phyloP scores from a whole-genome alignment of 768 basidiomycete genomes.

The Asterophora lycoperdoides region DNA sequence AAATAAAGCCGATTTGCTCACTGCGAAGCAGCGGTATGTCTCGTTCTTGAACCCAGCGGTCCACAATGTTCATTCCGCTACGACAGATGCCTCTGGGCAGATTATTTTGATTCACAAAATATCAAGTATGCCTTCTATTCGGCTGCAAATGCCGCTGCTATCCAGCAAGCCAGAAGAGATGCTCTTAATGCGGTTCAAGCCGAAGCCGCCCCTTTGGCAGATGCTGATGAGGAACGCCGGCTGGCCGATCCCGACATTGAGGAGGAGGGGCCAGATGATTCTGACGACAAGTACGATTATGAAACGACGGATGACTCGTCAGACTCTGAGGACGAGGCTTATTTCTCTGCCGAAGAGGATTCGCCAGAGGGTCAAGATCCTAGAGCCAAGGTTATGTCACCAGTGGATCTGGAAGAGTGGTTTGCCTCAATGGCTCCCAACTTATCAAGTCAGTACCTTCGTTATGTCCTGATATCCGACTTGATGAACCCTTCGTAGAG shows the following conservation, averaged over 20 bases:
- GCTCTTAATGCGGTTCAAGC: slow-evolving; percentile 30
- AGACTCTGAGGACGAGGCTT: slow-evolving; percentile 34
- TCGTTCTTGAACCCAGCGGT: background rate
- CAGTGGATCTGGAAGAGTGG: slow-evolving; percentile 82
- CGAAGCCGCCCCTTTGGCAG: slow-evolving; percentile 10
- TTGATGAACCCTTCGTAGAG: slow-evolving; percentile 33
- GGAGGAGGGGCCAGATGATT: slow-evolving; percentile 18
- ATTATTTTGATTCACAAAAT: slow-evolving; percentile 76
- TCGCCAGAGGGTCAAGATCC: slow-evolving; percentile 50
- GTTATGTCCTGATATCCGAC: background rate
- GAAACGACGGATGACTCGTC: slow-evolving; percentile 20
- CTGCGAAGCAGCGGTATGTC: slow-evolving; percentile 72
- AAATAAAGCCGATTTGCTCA: slow-evolving; percentile 94
- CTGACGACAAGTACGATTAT: slow-evolving; percentile 26
- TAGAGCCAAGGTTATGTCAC: slow-evolving; percentile 75
- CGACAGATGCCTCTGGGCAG: slow-evolving; percentile 79
- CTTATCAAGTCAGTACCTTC: slow-evolving; percentile 46
- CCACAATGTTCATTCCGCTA: background rate
- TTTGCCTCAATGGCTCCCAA: slow-evolving; percentile 71
- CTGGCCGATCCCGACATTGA: slow-evolving; percentile 6
- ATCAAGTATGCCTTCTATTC: slow-evolving; percentile 91
- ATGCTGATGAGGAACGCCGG: slow-evolving; percentile 4
- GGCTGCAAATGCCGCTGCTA: slow-evolving; percentile 78
- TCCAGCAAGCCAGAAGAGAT: slow-evolving; percentile 71
- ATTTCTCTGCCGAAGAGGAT: slow-evolving; percentile 54